phyloP scores from a whole-genome alignment of 164 flowering plant species.

The Buxus sempervirens region DNA sequence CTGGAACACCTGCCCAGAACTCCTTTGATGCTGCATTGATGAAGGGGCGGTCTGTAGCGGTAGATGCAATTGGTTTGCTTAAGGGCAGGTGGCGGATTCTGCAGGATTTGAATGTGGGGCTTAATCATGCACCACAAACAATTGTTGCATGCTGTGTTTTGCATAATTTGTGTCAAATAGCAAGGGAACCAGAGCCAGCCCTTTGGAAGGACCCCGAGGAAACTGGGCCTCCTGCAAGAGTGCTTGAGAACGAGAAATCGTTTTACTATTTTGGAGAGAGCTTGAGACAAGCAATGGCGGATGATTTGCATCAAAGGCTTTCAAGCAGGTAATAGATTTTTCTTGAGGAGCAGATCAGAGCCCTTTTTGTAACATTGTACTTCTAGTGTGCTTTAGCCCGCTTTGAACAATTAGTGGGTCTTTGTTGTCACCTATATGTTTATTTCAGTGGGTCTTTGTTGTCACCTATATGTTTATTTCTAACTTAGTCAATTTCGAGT shows the following conservation, averaged over 20 bases:
- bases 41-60: constrained; percentile 65
- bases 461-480: not conserved
- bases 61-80: constrained; percentile 81
- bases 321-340: constrained; percentile 39
- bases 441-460: constrained; percentile 1
- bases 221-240: constrained; percentile 49
- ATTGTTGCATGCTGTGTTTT: constrained; percentile 94
- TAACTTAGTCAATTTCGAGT: too few species aligned
- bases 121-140: constrained; percentile 86
- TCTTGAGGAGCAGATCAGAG: not conserved
- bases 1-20: constrained; percentile 64
- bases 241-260: constrained; percentile 77
- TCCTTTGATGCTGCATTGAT: constrained; percentile 72
- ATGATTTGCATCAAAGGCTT: constrained; percentile 68
- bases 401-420: not conserved
- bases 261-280: constrained; percentile 61
- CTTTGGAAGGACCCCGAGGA: constrained; percentile 78
- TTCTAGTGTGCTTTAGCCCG: constrained; percentile 4
- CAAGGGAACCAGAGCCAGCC: constrained; percentile 89
- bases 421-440: not conserved
- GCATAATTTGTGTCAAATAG: constrained; percentile 94
- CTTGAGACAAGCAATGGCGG: constrained; percentile 84
- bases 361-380: not conserved
- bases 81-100: constrained; percentile 92
- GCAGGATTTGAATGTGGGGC: constrained; percentile 83